Evolutionary conservation across 768 basidiomycete species (phyloP).

Genomic region (Phlegmacium glaucopus): DNA sequence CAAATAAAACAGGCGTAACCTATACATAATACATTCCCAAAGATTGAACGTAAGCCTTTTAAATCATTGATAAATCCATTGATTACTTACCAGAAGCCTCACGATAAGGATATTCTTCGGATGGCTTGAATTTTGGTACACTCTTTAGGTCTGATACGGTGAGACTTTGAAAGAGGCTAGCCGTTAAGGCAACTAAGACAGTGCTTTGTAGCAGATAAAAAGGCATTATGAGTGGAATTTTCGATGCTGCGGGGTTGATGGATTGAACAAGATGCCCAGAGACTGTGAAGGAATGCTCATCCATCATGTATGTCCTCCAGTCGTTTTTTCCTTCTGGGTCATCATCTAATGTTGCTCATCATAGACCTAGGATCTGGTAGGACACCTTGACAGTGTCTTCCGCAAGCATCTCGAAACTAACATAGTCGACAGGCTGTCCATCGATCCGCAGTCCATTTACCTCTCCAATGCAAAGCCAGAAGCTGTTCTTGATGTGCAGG

Average conservation of each 20-base stretch:
- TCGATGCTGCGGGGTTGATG: slow-evolving; percentile 12
- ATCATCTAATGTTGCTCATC: slow-evolving; percentile 5
- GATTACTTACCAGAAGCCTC: slow-evolving; percentile 2
- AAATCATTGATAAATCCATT: not conserved
- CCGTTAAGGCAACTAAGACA: slow-evolving; percentile 10
- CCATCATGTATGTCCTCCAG: slow-evolving; percentile 13
- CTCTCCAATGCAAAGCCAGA: slow-evolving; percentile 27
- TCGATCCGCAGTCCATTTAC: slow-evolving; percentile 21
- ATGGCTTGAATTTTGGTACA: slow-evolving; percentile 7
- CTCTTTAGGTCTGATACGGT: slow-evolving; percentile 3
- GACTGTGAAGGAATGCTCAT: slow-evolving; percentile 5
- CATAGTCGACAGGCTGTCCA: slow-evolving; percentile 9
- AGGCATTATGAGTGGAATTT: not conserved
- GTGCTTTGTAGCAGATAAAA: slow-evolving; percentile 18
- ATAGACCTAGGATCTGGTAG: slow-evolving; percentile 14
- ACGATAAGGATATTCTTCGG: slow-evolving; percentile 10
- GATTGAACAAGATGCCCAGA: slow-evolving; percentile 10
- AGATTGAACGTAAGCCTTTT: not conserved
- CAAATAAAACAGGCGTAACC: slow-evolving; percentile 14
- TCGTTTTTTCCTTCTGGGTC: slow-evolving; percentile 18
- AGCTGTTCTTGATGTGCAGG: slow-evolving; percentile 14
- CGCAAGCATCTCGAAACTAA: slow-evolving; percentile 14
- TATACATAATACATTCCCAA: not conserved
- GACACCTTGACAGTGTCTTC: slow-evolving; percentile 4
- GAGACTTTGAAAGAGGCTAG: slow-evolving; percentile 9